phyloP scores from a whole-genome alignment of 2,329 filamentous ascomycete species.

The Apiospora phragmitis region DNA sequence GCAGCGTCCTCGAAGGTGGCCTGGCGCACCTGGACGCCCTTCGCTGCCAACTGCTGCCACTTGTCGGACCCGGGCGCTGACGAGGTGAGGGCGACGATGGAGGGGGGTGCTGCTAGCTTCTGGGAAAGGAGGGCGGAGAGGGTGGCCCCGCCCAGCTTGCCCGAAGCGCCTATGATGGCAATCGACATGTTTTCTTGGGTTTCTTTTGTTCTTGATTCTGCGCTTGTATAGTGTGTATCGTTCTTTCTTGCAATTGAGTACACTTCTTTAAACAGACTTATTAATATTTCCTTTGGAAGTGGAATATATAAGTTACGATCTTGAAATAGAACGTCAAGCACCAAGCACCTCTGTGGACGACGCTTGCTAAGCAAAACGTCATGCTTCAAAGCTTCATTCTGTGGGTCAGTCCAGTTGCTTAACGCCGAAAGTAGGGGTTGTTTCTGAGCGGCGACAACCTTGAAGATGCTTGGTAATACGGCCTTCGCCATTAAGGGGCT shows the following conservation, averaged over 20 bases:
- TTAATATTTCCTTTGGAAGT: neutral
- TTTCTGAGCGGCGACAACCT: neutral
- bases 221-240: neutral
- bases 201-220: neutral
- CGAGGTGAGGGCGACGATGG: slow-evolving; percentile 37
- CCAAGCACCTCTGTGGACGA: neutral
- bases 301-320: too few relatives aligned
- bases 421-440: neutral
- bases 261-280: neutral
- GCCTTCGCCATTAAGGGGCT: too few relatives aligned
- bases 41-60: slow-evolving; percentile 35
- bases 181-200: slow-evolving; percentile 19
- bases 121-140: slow-evolving; percentile 47
- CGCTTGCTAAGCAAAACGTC: neutral
- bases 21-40: slow-evolving; percentile 48
- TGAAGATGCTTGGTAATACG: neutral
- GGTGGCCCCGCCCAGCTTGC: slow-evolving; percentile 52
- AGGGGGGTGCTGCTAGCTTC: slow-evolving; percentile 26
- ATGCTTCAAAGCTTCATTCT: neutral
- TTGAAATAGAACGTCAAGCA: neutral
- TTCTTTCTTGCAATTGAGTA: neutral
- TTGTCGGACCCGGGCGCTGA: slow-evolving; percentile 43
- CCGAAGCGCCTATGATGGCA: slow-evolving; percentile 52
- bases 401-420: neutral
- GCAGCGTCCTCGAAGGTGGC: slow-evolving; percentile 51